A percentile compares a stretch with the other conserved stretches of the same genome.
Conservation (phyloP, 441 rosid genomes). For the Erodium texanum region DNA sequence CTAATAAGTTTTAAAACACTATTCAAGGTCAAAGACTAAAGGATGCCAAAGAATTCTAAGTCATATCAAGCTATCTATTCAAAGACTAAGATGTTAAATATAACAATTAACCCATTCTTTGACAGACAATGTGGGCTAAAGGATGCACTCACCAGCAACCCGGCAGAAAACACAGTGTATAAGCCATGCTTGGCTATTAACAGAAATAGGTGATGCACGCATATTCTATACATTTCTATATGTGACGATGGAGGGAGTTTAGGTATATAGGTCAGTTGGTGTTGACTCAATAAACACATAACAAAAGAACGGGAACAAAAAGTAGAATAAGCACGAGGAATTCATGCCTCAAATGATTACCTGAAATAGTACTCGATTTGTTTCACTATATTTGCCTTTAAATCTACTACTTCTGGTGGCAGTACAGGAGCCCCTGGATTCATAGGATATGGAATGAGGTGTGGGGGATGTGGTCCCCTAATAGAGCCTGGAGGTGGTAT, state of each 20-base stretch:
- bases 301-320: neutral
- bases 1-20: neutral
- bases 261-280: neutral
- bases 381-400: slow-evolving; percentile 47
- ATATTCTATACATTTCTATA: neutral
- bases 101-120: neutral
- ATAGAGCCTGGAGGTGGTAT: slow-evolving; percentile 54
- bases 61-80: neutral
- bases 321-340: neutral
- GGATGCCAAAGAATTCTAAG: too few species aligned
- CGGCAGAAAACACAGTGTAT: neutral
- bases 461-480: slow-evolving; percentile 62
- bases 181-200: neutral
- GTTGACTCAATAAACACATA: neutral
- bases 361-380: slow-evolving; percentile 96
- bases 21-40: neutral
- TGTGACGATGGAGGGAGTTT: neutral
- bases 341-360: slow-evolving; percentile 26
- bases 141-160: neutral
- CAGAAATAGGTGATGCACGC: neutral
- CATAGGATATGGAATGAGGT: slow-evolving; percentile 41
- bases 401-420: slow-evolving; percentile 38
- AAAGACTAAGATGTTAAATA: neutral
- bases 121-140: neutral
- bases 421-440: slow-evolving; percentile 40